Evolutionary conservation across 495 filamentous ascomycete species (phyloP).

Genomic region (Ascodesmis nigricans): DNA sequence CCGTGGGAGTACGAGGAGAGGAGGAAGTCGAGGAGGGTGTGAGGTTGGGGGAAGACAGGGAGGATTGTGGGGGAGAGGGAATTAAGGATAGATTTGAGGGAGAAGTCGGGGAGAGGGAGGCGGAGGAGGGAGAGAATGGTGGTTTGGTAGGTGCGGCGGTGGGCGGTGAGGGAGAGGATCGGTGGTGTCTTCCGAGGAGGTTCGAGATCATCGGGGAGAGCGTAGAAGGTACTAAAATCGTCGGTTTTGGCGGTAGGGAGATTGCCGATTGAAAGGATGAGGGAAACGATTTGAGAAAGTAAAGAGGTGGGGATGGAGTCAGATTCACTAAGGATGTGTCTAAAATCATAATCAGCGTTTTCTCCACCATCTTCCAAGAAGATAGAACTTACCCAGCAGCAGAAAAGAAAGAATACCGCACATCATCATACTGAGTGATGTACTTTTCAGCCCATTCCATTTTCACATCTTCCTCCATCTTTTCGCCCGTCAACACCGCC

Average conservation of each 20-base stretch:
- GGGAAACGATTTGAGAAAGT: constrained; percentile 26
- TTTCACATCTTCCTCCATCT: constrained; percentile 32
- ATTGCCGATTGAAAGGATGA: constrained; percentile 43
- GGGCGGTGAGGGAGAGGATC: constrained; percentile 32
- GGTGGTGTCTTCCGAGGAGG: constrained; percentile 20
- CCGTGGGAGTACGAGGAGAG: constrained; percentile 77
- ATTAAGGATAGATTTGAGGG: constrained; percentile 56
- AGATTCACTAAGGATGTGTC: too few species aligned
- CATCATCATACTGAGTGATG: constrained; percentile 57
- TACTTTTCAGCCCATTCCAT: constrained; percentile 57
- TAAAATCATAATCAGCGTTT: constrained; percentile 6
- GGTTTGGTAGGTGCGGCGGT: constrained; percentile 56
- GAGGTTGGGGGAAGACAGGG: constrained; percentile 67
- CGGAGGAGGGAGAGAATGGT: constrained; percentile 63
- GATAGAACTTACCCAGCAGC: constrained; percentile 37
- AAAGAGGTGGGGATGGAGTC: not conserved
- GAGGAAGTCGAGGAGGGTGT: constrained; percentile 91
- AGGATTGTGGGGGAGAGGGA: constrained; percentile 53
- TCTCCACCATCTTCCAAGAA: not conserved
- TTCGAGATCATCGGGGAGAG: constrained; percentile 28
- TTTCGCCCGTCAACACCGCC: constrained; percentile 34
- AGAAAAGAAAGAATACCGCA: constrained; percentile 59
- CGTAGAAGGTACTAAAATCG: constrained; percentile 44
- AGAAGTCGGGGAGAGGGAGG: constrained; percentile 39
- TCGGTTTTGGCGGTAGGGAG: constrained; percentile 35